Conservation (phyloP, 2,329 filamentous ascomycete genomes). For the Neoarthrinium moseri region DNA sequence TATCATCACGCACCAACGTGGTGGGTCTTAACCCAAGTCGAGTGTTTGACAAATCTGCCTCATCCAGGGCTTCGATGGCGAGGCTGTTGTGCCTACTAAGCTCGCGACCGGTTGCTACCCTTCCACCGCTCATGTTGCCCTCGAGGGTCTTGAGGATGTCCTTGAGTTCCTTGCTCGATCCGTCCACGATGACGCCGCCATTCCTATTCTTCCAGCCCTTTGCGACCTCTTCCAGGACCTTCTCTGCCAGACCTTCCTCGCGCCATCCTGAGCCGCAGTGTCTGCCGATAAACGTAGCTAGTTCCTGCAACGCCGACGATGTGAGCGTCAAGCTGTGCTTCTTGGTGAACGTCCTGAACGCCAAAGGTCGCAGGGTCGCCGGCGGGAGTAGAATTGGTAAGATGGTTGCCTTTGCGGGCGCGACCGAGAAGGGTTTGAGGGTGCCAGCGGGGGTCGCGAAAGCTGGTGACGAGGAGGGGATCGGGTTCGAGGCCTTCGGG, state of each 20-base stretch:
- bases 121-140: constrained; percentile 85
- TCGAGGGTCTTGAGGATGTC: constrained; percentile 82
- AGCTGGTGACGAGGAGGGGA: constrained; percentile 86
- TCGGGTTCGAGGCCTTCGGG: constrained; percentile 50
- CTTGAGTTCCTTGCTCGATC: constrained; percentile 71
- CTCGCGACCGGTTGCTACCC: constrained; percentile 54
- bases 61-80: constrained; percentile 55
- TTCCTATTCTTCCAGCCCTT: constrained; percentile 88
- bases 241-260: constrained; percentile 90
- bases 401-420: constrained; percentile 58
- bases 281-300: constrained; percentile 87
- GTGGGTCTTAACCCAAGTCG: constrained; percentile 53
- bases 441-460: constrained; percentile 87
- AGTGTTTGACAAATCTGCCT: constrained; percentile 52
- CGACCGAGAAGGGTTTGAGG: constrained; percentile 60
- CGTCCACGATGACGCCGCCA: constrained; percentile 89
- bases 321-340: constrained; percentile 94
- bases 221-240: constrained; percentile 87
- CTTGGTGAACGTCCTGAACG: constrained; percentile 94
- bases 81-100: constrained; percentile 65
- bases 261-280: constrained; percentile 96
- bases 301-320: constrained; percentile 77
- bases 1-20: constrained; percentile 55
- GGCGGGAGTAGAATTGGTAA: constrained; percentile 88
- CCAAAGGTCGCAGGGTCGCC: constrained; percentile 81